Percentiles rank a stretch among this genome's conserved stretches.
Conservation (phyloP, 1,284 basidiomycete genomes). For the Ceratorhiza oryzae-sativae region DNA sequence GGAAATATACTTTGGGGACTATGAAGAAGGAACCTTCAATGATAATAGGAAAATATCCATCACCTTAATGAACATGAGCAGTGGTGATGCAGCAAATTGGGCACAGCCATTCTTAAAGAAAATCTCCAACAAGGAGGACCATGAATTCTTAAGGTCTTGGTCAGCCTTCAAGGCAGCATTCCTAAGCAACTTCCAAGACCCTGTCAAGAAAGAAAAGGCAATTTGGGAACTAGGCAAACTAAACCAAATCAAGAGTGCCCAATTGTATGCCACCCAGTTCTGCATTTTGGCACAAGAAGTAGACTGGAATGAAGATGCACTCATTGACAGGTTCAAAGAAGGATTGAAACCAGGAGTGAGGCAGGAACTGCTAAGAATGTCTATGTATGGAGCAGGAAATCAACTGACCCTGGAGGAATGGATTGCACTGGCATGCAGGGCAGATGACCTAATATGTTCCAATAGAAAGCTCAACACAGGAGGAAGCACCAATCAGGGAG, state of each 20-base stretch:
- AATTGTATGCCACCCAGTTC: not conserved
- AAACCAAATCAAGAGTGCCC: not conserved
- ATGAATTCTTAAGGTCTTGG: not conserved
- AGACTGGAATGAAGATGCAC: too few species aligned
- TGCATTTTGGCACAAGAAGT: too few species aligned
- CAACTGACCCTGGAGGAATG: not conserved
- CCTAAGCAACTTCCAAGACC: not conserved
- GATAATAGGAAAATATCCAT: not conserved
- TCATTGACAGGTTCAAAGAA: too few species aligned
- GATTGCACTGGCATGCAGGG: not conserved
- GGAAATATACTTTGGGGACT: too few species aligned
- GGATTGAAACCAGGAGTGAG: too few species aligned
- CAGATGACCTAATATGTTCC: not conserved
- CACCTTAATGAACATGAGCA: not conserved
- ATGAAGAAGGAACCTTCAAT: slow-evolving; percentile 10
- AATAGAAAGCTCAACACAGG: not conserved
- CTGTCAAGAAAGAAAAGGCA: not conserved
- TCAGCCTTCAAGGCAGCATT: too few species aligned
- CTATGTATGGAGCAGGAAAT: not conserved
- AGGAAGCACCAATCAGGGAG: too few species aligned
- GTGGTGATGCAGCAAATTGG: too few species aligned
- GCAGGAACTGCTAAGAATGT: not conserved
- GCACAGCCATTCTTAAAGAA: not conserved
- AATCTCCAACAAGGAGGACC: not conserved
- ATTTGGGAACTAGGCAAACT: not conserved